phyloP scores from a whole-genome alignment of 805 yeast genomes.

The Ogataea haglerorum region DNA sequence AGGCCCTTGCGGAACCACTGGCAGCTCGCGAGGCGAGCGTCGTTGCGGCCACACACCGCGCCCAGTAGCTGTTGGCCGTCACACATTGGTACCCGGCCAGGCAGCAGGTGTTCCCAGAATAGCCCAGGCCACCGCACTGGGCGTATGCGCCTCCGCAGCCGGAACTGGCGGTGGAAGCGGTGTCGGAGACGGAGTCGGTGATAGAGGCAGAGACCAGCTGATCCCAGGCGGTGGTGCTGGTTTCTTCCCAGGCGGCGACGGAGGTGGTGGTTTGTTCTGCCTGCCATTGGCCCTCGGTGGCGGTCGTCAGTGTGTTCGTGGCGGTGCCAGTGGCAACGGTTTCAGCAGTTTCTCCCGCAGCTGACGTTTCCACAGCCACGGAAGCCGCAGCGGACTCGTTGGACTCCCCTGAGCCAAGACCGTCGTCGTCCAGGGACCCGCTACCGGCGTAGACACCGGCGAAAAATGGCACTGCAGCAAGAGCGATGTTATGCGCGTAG shows the following conservation, averaged over 20 bases:
- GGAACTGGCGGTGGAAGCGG: conserved; percentile 8
- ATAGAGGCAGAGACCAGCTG: not conserved
- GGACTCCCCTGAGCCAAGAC: not conserved
- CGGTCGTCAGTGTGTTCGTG: conserved; percentile 2
- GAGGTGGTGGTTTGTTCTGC: not conserved
- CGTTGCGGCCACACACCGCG: conserved; percentile 28
- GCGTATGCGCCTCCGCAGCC: conserved; percentile 27
- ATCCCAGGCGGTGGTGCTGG: not conserved
- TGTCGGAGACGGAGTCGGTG: not conserved
- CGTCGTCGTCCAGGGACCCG: conserved; percentile 19
- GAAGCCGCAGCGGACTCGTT: not conserved
- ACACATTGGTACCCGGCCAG: conserved; percentile 24
- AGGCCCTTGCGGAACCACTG: not conserved
- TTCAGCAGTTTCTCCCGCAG: not conserved
- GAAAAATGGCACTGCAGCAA: conserved; percentile 13
- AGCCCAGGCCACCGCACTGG: conserved; percentile 32
- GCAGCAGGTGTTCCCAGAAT: conserved; percentile 28
- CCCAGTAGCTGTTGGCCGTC: conserved; percentile 28
- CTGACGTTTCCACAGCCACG: conserved; percentile 2
- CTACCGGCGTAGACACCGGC: conserved; percentile 9
- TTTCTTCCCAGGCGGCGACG: not conserved
- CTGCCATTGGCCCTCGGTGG: no score
- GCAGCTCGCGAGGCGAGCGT: conserved; percentile 16
- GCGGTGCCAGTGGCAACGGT: conserved; percentile 2
- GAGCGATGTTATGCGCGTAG: conserved; percentile 10